Conservation (phyloP, 2,329 filamentous ascomycete species). For the Penicillium concentricum region DNA sequence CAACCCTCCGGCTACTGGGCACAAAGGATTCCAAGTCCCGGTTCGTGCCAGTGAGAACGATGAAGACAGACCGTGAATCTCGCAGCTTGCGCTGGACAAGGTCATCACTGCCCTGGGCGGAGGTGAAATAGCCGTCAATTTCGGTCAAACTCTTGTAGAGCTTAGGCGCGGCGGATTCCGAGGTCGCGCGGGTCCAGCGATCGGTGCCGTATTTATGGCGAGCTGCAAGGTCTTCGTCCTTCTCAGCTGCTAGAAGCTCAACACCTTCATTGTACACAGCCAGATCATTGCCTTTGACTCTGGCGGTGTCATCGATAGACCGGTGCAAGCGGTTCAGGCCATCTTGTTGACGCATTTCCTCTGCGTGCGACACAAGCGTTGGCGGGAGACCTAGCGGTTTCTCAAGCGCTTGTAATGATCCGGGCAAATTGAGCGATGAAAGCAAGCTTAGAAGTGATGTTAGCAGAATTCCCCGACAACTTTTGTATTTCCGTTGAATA, state of each 20-base stretch:
- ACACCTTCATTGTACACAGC: conserved; percentile 80
- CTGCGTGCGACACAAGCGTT: conserved; percentile 80
- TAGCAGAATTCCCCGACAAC: conserved; percentile 3
- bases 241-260: conserved; percentile 73
- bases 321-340: conserved; percentile 73
- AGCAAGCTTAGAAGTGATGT: conserved; percentile 51
- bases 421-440: conserved; percentile 80
- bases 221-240: conserved; percentile 75
- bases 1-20: conserved; percentile 75
- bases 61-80: conserved; percentile 71
- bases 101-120: conserved; percentile 64
- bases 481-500: neutral
- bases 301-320: conserved; percentile 85
- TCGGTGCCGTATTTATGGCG: conserved; percentile 81
- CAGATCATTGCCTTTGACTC: conserved; percentile 77
- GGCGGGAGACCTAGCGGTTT: conserved; percentile 90
- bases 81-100: conserved; percentile 76
- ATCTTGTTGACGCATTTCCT: conserved; percentile 89
- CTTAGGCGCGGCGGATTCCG: conserved; percentile 67
- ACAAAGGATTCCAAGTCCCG: conserved; percentile 83
- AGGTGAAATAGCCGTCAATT: conserved; percentile 82
- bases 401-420: conserved; percentile 88
- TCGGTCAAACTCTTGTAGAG: conserved; percentile 73
- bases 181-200: conserved; percentile 72
- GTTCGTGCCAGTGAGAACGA: conserved; percentile 75